Base-by-base conservation (phyloP, 2,329 filamentous ascomycete species). In the Hypoxylon sp. region DNA sequence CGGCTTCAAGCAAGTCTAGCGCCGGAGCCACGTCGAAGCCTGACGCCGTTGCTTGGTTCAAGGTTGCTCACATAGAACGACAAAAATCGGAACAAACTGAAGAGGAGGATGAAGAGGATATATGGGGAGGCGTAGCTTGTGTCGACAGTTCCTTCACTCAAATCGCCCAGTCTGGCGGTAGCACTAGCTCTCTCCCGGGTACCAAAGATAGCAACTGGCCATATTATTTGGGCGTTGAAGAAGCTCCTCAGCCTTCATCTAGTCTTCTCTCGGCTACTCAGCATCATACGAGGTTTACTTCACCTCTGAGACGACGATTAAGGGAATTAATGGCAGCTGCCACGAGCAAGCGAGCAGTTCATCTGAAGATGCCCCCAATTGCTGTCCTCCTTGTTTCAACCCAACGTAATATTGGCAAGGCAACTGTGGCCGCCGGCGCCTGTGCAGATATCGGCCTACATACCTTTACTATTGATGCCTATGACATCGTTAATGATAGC, bases 401-500 rank as follows among this genome's bases (percentile, higher is more conserved):
- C 1, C 96, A 99, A 79, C 89, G 96, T 48, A 93, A 93, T 67
- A 97, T 98, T 73, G 96, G 96, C 54, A 99, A 99, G 79, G 86
- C 92, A n/a, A 92, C 91, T 2, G 82, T 94, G 21, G 93, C 93
- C 0, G 86, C 84, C 1, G 88, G 89, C 47, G 94, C 94, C 3
- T 97, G 94, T 78, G 87, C 92, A 2, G 95, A 98, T 75, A 91
- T 98, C 69, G 96, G 96, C 2, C 84, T 98, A 15, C 96, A 99
- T 78, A 92, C 90, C 0, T 98, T 97, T 77, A 82, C 88, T 0
- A 92, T 99, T 57, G 94, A 98, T 78, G 92, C 93, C 0, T 97
- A 97, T 75, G 96, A 99, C 74, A 93, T 99, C 46, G 84, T 97
- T 3, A 95, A 93, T n/a, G 95, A 98, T 78, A 93, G 93, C 13